These are phyloP conservation scores for Aspergillus bombycis DNA, from an alignment of 2,329 filamentous ascomycete genomes.

Conservation along the genomic window DNA sequence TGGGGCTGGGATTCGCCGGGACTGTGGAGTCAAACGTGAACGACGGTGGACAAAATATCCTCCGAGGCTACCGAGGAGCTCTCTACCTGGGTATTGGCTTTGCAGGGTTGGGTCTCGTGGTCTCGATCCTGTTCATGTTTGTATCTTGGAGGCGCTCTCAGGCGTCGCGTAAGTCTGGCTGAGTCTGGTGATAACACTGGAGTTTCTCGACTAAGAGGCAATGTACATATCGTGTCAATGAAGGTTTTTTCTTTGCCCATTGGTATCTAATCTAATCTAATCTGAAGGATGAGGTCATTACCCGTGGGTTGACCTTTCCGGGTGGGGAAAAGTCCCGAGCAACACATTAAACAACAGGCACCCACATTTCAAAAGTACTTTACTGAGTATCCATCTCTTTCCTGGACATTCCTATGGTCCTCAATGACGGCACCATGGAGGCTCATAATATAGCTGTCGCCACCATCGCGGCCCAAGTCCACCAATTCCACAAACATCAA, in stretches of 20 bases:
- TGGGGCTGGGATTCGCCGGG: conserved; percentile 68
- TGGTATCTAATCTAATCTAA: conserved; percentile 1
- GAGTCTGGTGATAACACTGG: not conserved
- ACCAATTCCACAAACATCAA: conserved; percentile 51
- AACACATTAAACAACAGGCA: not conserved
- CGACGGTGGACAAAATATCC: conserved; percentile 35
- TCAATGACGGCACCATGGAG: conserved; percentile 16
- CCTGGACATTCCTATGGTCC: not conserved
- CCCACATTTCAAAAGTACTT: not conserved
- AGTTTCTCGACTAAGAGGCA: not conserved
- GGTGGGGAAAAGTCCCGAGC: not conserved
- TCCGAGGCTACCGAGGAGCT: conserved; percentile 45
- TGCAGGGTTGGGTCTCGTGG: conserved; percentile 27
- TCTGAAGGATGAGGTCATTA: not conserved
- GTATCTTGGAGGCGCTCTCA: conserved; percentile 16
- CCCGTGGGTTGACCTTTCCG: not conserved
- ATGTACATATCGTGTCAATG: not conserved
- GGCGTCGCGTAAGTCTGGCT: not conserved
- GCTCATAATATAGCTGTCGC: conserved; percentile 20
- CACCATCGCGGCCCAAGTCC: conserved; percentile 20
- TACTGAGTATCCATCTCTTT: too few relatives aligned
- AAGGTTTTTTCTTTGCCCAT: too few relatives aligned
- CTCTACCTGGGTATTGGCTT: conserved; percentile 44
- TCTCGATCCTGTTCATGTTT: conserved; percentile 22
- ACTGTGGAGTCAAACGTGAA: conserved; percentile 60